These are phyloP conservation scores for Lippia alba DNA, from an alignment of 305 asterid genomes.

Conservation along the genomic window DNA sequence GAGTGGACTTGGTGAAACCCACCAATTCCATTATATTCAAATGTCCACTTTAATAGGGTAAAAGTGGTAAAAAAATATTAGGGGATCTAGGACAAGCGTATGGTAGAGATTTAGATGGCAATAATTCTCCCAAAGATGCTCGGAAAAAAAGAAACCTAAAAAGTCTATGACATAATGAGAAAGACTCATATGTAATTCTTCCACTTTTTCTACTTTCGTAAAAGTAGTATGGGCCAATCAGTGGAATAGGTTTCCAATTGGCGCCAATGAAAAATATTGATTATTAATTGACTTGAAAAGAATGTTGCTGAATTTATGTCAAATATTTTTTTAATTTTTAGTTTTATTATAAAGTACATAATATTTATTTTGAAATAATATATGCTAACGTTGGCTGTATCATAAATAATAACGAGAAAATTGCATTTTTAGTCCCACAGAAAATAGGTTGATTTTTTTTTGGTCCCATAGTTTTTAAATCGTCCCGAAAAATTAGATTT, in stretches of 20 bases:
- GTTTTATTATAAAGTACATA: too few species aligned
- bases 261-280: not conserved
- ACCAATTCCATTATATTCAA: too few species aligned
- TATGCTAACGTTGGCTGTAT: too few species aligned
- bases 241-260: not conserved
- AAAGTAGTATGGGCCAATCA: constrained; percentile 9
- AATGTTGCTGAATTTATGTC: too few species aligned
- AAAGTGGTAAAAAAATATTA: not conserved
- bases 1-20: too few species aligned
- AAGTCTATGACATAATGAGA: constrained; percentile 24
- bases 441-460: too few species aligned
- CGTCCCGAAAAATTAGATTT: too few species aligned
- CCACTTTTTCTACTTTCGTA: constrained; percentile 12
- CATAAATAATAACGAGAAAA: too few species aligned
- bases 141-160: constrained; percentile 12
- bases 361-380: too few species aligned
- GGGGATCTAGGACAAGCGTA: constrained; percentile 7
- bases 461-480: too few species aligned
- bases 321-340: too few species aligned
- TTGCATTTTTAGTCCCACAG: too few species aligned
- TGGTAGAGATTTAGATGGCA: constrained; percentile 15
- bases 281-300: not conserved
- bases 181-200: constrained; percentile 16
- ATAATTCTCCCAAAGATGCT: constrained; percentile 23
- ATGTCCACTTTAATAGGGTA: not conserved